phyloP scores from a whole-genome alignment of 2,329 filamentous ascomycete genomes.

The Pseudodiploospora longispora region DNA sequence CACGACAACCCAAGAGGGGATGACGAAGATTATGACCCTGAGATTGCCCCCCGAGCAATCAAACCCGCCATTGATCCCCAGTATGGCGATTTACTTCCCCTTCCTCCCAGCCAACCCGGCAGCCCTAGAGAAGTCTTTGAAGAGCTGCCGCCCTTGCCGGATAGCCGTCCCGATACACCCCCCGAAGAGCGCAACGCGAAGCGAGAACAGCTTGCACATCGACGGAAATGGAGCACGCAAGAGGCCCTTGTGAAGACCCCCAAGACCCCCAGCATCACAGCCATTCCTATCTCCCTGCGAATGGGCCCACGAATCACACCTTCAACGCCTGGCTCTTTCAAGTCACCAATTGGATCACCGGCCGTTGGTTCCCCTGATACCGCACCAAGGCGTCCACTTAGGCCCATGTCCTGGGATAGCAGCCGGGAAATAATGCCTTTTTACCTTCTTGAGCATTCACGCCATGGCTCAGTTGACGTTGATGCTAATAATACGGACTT shows the following conservation, averaged over 20 bases:
- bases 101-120: constrained; percentile 52
- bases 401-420: constrained; percentile 55
- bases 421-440: constrained; percentile 70
- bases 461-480: constrained; percentile 27
- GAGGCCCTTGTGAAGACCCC: constrained; percentile 30
- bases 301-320: constrained; percentile 39
- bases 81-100: constrained; percentile 55
- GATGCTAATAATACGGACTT: constrained; percentile 28
- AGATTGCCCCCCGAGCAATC: constrained; percentile 49
- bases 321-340: constrained; percentile 28
- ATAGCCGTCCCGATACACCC: constrained; percentile 51
- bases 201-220: constrained; percentile 33
- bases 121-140: constrained; percentile 33
- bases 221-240: constrained; percentile 40
- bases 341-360: constrained; percentile 30
- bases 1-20: constrained; percentile 15
- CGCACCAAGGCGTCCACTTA: constrained; percentile 30
- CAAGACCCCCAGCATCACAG: constrained; percentile 48
- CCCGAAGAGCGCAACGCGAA: constrained; percentile 37
- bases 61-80: constrained; percentile 60
- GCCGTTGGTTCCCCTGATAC: constrained; percentile 23
- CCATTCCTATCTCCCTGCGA: constrained; percentile 49
- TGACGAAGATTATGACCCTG: constrained; percentile 42
- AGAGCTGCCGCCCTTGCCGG: constrained; percentile 47
- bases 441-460: constrained; percentile 65